Base-by-base conservation (phyloP, 306 rosid genomes). In the Gastrolobium bilobum region DNA sequence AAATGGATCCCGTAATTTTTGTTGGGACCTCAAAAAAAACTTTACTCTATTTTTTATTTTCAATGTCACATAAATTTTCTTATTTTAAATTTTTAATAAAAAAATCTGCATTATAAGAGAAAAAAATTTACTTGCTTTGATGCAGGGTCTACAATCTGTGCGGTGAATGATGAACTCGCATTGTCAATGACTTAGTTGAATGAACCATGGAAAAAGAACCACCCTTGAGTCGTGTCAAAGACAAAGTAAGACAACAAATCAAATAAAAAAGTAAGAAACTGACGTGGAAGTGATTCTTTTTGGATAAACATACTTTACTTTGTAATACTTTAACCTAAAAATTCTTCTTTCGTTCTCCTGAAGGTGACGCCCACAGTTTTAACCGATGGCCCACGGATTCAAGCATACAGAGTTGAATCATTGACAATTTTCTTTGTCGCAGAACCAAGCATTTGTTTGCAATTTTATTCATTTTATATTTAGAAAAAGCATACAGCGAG, bases 341-440 rank as follows among this genome's bases (percentile, higher is more conserved):
- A 4, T 51, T 51, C 47, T 71, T 38, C 77, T 40, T 39, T 56
- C 30, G 4, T 38, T 48, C 46, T 14, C 2, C 4, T 34, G 15
- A 50, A 40, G 62, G 70, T 72, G 79, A 83, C 79, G 83, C 86
- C 89, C 91, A 68, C 68, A 20, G 91, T 83, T 82, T 86, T 80
- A 9, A 30, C 31, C 0, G 0, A 26, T 63, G 46, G 52, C 85
- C 85, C 87, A 56, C 76, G 31, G 82, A 66, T 81, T 81, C 0
- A 74, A 37, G 2, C 46, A 6, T 2, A 39, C 8, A 2, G 52
- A 42, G 26, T 20, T 20, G 26, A 20, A 20, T 20, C 26, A 20
- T 20, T 20, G 26, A 20, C 26, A 20, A 20, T 0, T 20, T 20
- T 20, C 26, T 20, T 20, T 20, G 26, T 20, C 26, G 26, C 26